These are phyloP conservation scores for Moesziomyces antarcticus DNA, from an alignment of 1,284 basidiomycete genomes.

Conservation along the genomic window DNA sequence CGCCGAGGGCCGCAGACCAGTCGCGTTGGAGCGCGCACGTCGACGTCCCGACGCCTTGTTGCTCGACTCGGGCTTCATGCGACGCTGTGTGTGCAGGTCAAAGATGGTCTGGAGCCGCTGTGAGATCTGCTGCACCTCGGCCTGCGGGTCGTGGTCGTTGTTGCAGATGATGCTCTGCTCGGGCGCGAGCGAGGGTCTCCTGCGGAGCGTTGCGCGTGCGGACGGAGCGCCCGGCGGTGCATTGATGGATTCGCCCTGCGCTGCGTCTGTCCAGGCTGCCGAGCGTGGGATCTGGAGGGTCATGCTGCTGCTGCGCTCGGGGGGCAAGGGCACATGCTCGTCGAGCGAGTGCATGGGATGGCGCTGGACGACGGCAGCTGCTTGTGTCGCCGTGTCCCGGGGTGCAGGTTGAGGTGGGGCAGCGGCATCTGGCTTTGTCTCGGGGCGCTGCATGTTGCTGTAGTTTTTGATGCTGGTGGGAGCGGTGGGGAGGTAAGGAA, in stretches of 20 bases:
- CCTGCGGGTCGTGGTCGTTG: slow-evolving; percentile 33
- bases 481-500: slow-evolving; percentile 51
- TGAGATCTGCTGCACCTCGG: slow-evolving; percentile 41
- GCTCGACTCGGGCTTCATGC: slow-evolving; percentile 48
- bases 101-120: slow-evolving; percentile 53
- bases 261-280: slow-evolving; percentile 10
- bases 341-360: not conserved
- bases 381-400: not conserved
- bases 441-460: slow-evolving; percentile 37
- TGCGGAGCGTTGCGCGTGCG: slow-evolving; percentile 13
- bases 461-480: slow-evolving; percentile 48
- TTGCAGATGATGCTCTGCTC: slow-evolving; percentile 49
- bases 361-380: not conserved
- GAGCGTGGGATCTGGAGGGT: slow-evolving; percentile 27
- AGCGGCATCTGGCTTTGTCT: slow-evolving; percentile 1
- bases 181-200: slow-evolving; percentile 30
- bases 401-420: not conserved
- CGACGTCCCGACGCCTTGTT: slow-evolving; percentile 4
- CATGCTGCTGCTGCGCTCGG: slow-evolving; percentile 14
- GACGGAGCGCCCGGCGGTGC: slow-evolving; percentile 1
- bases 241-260: slow-evolving; percentile 1
- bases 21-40: slow-evolving; percentile 15
- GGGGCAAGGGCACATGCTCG: slow-evolving; percentile 3
- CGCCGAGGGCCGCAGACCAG: slow-evolving; percentile 32
- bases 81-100: slow-evolving; percentile 54